Conservation (phyloP, 176 grass and related monocot species). For the sorghum (Sorghum bicolor) region DNA sequence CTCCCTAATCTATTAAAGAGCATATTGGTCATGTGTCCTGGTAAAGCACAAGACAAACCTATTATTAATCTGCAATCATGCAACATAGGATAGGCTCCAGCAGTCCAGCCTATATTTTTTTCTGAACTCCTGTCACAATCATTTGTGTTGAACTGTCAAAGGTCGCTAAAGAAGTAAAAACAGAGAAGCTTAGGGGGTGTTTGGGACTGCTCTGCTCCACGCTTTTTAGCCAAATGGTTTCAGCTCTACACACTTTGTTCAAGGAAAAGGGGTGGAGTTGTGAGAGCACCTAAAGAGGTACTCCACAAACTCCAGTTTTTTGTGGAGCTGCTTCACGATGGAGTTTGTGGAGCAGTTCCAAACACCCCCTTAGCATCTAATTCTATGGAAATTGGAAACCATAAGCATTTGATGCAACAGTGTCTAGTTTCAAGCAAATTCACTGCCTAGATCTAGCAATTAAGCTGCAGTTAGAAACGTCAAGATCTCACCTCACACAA, state of each 20-base stretch:
- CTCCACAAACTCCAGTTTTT: no score
- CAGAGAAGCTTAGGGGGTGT: neutral
- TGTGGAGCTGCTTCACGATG: no score
- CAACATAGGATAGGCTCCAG: neutral
- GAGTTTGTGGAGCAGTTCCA: no score
- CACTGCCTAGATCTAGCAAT: constrained; percentile 1
- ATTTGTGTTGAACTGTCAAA: neutral
- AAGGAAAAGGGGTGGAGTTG: no score
- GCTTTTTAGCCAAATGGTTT: no score
- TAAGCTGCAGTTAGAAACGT: constrained; percentile 12
- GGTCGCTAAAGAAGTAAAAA: neutral
- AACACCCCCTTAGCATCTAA: neutral
- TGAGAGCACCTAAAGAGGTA: no score
- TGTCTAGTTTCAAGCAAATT: neutral
- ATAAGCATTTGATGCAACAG: neutral
- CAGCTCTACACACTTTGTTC: no score
- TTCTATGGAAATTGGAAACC: neutral
- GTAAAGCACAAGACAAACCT: neutral
- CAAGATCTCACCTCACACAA: constrained; percentile 79
- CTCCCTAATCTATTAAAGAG: constrained; percentile 1
- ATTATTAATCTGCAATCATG: neutral
- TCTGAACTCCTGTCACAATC: neutral
- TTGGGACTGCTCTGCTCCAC: no score
- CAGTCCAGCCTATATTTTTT: neutral
- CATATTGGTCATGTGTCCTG: neutral